phyloP scores from a whole-genome alignment of 163 green algal genomes.

The Prototheca stagnorum region DNA sequence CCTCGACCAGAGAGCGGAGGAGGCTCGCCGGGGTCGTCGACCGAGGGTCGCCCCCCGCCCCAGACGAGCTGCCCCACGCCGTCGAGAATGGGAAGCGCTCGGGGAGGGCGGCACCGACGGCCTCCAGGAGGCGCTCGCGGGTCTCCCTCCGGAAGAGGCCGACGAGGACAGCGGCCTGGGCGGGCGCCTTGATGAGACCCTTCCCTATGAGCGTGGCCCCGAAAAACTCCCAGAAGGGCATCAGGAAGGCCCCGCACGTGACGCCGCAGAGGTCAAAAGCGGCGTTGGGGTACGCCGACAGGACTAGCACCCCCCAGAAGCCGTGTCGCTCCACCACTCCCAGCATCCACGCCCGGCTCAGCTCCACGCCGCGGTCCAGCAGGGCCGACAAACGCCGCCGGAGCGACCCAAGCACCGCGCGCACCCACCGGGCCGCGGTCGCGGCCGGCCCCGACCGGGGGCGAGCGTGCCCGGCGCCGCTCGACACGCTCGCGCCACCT shows the following conservation, averaged over 20 bases:
- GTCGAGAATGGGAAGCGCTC: slow-evolving; percentile 28
- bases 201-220: slow-evolving; percentile 73
- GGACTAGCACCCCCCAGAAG: slow-evolving; percentile 41
- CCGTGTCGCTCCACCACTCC: slow-evolving; percentile 41
- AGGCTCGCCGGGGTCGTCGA: slow-evolving; percentile 17
- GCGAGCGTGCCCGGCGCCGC: too few relatives aligned
- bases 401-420: too few relatives aligned
- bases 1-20: slow-evolving; percentile 40
- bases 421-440: too few relatives aligned
- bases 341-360: slow-evolving; percentile 77
- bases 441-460: too few relatives aligned
- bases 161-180: slow-evolving; percentile 50
- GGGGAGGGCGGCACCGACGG: slow-evolving; percentile 33
- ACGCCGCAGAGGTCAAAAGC: slow-evolving; percentile 88
- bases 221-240: slow-evolving; percentile 90
- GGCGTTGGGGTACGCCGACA: slow-evolving; percentile 58
- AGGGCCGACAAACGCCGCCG: not conserved
- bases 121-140: slow-evolving; percentile 34
- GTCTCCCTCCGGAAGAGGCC: slow-evolving; percentile 42
- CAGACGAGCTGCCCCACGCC: slow-evolving; percentile 1
- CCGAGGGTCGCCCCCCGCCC: slow-evolving; percentile 3
- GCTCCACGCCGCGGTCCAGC: slow-evolving; percentile 18
- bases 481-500: not conserved
- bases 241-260: slow-evolving; percentile 74
- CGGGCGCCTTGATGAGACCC: slow-evolving; percentile 62